Conservation (phyloP, 495 filamentous ascomycete genomes). For the Neurospora pannonica region DNA sequence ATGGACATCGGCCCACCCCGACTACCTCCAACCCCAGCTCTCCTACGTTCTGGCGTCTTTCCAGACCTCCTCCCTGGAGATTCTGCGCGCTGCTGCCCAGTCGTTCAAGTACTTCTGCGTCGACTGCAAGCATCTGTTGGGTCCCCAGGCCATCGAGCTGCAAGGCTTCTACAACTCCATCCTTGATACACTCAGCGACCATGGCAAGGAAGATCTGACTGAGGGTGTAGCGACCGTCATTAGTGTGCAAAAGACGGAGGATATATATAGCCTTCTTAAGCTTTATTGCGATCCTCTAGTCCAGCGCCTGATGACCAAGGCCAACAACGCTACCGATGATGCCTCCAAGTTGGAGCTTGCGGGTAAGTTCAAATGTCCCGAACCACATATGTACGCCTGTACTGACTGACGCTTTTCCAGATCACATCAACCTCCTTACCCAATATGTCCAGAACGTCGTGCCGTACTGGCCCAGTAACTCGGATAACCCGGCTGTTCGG, state of each 20-base stretch:
- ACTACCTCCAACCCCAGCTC: constrained; percentile 83
- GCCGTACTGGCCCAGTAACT: constrained; percentile 61
- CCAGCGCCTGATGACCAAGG: constrained; percentile 72
- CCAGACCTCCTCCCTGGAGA: constrained; percentile 72
- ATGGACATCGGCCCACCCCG: constrained; percentile 91
- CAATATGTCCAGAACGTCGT: constrained; percentile 74
- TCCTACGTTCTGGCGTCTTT: constrained; percentile 92
- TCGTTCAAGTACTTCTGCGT: constrained; percentile 94
- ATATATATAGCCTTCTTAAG: constrained; percentile 76
- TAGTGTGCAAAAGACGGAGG: constrained; percentile 68
- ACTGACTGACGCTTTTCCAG: constrained; percentile 35
- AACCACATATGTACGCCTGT: background rate
- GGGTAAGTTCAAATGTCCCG: constrained; percentile 41
- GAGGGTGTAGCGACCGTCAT: constrained; percentile 90
- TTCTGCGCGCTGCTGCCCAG: constrained; percentile 82
- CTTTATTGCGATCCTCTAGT: constrained; percentile 92
- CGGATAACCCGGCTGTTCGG: constrained; percentile 84
- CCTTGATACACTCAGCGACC: constrained; percentile 68
- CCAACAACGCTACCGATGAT: constrained; percentile 74
- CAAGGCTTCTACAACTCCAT: constrained; percentile 87
- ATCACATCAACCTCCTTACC: constrained; percentile 85
- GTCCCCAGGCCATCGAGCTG: constrained; percentile 67
- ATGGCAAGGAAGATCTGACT: constrained; percentile 90
- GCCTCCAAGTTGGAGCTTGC: constrained; percentile 72
- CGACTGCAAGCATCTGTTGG: constrained; percentile 81